A percentile compares a stretch with the other conserved stretches of the same genome.
These are phyloP conservation scores for Aspergillus indologenus DNA, from an alignment of 495 filamentous ascomycete species.

Conservation along the genomic window DNA sequence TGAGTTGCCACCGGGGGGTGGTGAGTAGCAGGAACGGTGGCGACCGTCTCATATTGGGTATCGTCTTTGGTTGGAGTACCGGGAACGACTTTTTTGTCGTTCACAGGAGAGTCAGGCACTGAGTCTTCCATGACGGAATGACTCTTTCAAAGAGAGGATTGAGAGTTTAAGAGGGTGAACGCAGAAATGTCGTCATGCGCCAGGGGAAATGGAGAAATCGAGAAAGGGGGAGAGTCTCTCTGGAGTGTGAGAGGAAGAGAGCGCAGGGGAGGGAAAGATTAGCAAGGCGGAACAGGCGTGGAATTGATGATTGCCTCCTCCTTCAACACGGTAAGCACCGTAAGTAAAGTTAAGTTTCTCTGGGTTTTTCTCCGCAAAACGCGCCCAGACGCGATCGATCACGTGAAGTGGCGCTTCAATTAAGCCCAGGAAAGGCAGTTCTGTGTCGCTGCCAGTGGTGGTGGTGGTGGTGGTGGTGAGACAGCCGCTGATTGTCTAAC, in stretches of 20 bases:
- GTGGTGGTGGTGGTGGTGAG: too few species aligned
- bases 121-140: slow-evolving; percentile 36
- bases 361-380: slow-evolving; percentile 20
- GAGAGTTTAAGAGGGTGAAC: neutral
- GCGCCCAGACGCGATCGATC: slow-evolving; percentile 20
- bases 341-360: slow-evolving; percentile 5
- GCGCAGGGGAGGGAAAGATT: neutral
- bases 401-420: slow-evolving; percentile 28
- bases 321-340: too few species aligned
- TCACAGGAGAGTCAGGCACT: slow-evolving; percentile 46
- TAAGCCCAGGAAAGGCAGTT: slow-evolving; percentile 12
- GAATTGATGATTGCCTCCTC: neutral
- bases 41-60: slow-evolving; percentile 54
- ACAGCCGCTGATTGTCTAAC: too few species aligned
- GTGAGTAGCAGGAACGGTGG: slow-evolving; percentile 52
- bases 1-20: slow-evolving; percentile 25
- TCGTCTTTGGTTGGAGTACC: slow-evolving; percentile 32
- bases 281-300: neutral
- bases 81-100: slow-evolving; percentile 44
- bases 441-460: too few species aligned
- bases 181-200: slow-evolving; percentile 4
- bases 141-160: neutral
- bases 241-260: too few species aligned
- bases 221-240: neutral
- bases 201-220: neutral